phyloP scores from a whole-genome alignment of 2,329 filamentous ascomycete genomes.

The Cytospora leucostoma region DNA sequence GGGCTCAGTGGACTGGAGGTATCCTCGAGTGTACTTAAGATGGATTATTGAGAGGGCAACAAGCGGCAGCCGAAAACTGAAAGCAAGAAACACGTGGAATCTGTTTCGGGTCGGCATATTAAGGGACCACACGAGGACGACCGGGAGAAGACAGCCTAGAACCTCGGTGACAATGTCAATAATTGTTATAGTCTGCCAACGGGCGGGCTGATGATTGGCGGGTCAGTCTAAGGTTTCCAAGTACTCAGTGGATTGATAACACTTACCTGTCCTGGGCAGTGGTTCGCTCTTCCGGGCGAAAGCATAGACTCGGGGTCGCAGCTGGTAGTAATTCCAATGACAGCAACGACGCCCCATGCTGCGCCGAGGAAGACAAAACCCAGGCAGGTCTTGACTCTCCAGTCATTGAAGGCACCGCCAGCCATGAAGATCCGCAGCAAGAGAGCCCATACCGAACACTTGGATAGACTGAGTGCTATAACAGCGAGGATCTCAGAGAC shows the following conservation, averaged over 20 bases:
- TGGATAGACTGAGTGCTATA: slow-evolving; percentile 25
- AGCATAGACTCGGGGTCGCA: background rate
- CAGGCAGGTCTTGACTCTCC: slow-evolving; percentile 25
- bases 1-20: slow-evolving; percentile 22
- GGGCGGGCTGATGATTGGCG: background rate
- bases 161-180: slow-evolving; percentile 29
- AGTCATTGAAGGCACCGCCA: slow-evolving; percentile 17
- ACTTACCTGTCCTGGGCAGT: background rate
- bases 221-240: background rate
- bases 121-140: slow-evolving; percentile 26
- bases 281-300: background rate
- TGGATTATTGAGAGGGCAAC: slow-evolving; percentile 25
- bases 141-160: slow-evolving; percentile 24
- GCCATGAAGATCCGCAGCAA: slow-evolving; percentile 28
- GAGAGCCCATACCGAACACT: slow-evolving; percentile 29
- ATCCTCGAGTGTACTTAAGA: slow-evolving; percentile 20
- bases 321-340: background rate
- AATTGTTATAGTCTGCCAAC: slow-evolving; percentile 23
- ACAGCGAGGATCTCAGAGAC: slow-evolving; percentile 21
- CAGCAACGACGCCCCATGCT: slow-evolving; percentile 24
- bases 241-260: background rate
- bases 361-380: slow-evolving; percentile 22
- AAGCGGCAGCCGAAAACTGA: slow-evolving; percentile 30
- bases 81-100: slow-evolving; percentile 29
- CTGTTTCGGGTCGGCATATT: slow-evolving; percentile 28